Conservation (phyloP, 1,139 yeast species). For the Debaryomyces sp. region DNA sequence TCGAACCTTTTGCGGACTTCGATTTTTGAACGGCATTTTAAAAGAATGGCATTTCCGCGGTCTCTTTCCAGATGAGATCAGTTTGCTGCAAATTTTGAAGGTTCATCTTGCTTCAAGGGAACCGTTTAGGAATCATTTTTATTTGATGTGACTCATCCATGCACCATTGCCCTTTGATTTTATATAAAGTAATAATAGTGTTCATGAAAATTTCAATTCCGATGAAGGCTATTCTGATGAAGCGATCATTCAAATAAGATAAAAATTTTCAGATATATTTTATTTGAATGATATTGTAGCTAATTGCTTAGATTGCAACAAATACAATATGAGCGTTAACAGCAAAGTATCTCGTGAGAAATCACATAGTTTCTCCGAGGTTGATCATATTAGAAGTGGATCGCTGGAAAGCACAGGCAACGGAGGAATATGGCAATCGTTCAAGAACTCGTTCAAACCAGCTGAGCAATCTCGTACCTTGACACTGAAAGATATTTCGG, state of each 20-base stretch:
- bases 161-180: constrained; percentile 5
- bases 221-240: neutral
- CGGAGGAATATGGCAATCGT: constrained; percentile 25
- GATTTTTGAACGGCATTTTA: neutral
- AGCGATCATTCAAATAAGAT: constrained; percentile 5
- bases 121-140: neutral
- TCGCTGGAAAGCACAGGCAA: constrained; percentile 7
- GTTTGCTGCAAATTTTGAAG: neutral
- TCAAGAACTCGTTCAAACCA: constrained; percentile 40
- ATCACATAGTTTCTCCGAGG: constrained; percentile 9
- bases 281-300: constrained; percentile 4
- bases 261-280: constrained; percentile 3
- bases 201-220: constrained; percentile 1
- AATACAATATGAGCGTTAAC: neutral
- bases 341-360: neutral
- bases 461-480: constrained; percentile 25
- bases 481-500: constrained; percentile 19
- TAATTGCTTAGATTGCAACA: neutral
- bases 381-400: constrained; percentile 12
- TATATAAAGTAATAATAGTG: constrained; percentile 3
- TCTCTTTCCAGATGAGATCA: neutral
- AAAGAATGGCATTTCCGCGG: neutral
- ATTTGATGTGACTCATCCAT: constrained; percentile 4
- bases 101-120: neutral
- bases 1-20: neutral